These are phyloP conservation scores for Mycena rosella DNA, from an alignment of 768 basidiomycete genomes.

Conservation along the genomic window DNA sequence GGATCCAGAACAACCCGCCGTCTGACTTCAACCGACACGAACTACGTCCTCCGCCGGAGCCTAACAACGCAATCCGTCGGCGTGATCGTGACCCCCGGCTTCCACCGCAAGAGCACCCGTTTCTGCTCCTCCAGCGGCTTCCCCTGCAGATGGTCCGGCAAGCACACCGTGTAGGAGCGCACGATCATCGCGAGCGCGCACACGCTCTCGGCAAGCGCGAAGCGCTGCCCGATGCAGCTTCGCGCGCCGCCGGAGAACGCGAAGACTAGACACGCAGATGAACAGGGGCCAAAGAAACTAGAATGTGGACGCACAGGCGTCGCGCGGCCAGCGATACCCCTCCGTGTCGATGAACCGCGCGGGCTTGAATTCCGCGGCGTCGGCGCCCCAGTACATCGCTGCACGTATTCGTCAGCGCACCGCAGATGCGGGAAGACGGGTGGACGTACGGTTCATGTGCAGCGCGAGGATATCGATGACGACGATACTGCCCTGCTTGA, in stretches of 20 bases:
- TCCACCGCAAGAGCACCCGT: not conserved
- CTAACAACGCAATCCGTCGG: no score
- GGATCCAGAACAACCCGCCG: no score
- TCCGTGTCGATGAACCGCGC: slow-evolving; percentile 65
- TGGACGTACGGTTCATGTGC: slow-evolving; percentile 60
- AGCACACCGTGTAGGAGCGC: slow-evolving; percentile 54
- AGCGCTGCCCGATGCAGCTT: slow-evolving; percentile 64
- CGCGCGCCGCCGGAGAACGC: slow-evolving; percentile 61
- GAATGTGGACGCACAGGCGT: slow-evolving; percentile 51
- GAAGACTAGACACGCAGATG: slow-evolving; percentile 49
- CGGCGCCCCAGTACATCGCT: slow-evolving; percentile 66
- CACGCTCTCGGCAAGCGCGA: slow-evolving; percentile 56
- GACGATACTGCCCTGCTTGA: slow-evolving; percentile 55
- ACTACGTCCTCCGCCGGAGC: no score
- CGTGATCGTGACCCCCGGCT: no score
- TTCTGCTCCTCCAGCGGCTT: slow-evolving; percentile 50
- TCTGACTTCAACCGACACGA: no score
- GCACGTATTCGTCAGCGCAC: no score
- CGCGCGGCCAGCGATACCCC: slow-evolving; percentile 63
- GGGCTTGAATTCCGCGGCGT: slow-evolving; percentile 58
- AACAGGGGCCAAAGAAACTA: not conserved
- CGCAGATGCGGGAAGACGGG: no score
- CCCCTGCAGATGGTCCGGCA: slow-evolving; percentile 51
- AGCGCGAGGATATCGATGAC: slow-evolving; percentile 57
- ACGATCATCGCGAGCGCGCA: slow-evolving; percentile 60